Base-by-base conservation (phyloP, 2,329 filamentous ascomycete species). In the Beauveria scarabaeidicola region DNA sequence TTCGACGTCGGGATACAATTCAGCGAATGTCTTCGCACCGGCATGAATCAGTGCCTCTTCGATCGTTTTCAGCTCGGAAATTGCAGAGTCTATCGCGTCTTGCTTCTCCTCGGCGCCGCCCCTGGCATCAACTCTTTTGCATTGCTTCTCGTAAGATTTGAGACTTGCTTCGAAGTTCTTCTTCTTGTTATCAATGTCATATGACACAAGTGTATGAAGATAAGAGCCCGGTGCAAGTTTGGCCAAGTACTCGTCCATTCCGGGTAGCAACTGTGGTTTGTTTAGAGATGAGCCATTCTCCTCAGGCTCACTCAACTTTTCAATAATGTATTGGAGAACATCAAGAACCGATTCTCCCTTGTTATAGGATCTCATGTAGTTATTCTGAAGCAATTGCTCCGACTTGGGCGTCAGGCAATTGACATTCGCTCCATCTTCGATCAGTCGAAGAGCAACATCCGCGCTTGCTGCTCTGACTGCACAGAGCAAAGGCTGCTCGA, bases 401-500 rank as follows among this genome's bases (percentile, higher is more conserved):
- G 76, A 73, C 1, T 63, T 59, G 1, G 67, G 68, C 0, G 81
- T 81, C 43, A 90, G 65, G 0, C 78, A 77, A 63, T 89, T 89
- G 0, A 84, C 78, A 70, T 92, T 81, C 3, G 81, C 87, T 1
- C 88, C 89, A 17, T 75, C 75, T 17, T 81, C 73, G 1, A 95
- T 69, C 3, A 95, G 77, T 44, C 80, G 74, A 4, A 83, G 66
- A 1, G 82, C 83, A 6, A 85, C 68, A 0, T 77, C 73, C 0
- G 75, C 73, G 41, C 66, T 65, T n/a, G 68, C 71, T 29, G 58
- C 61, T 61, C 65, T 82, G 67, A 73, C 78, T 15, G 90, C 89
- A 3, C 78, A 61, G 10, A 91, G 76, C 15, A 94, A 73, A 0
- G 90, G 89, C 66, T 93, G 89, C 58, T 82, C 76, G 11, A 81